These are phyloP conservation scores for Cladophialophora yegresii DNA, from an alignment of 2,329 filamentous ascomycete genomes.

Conservation along the genomic window DNA sequence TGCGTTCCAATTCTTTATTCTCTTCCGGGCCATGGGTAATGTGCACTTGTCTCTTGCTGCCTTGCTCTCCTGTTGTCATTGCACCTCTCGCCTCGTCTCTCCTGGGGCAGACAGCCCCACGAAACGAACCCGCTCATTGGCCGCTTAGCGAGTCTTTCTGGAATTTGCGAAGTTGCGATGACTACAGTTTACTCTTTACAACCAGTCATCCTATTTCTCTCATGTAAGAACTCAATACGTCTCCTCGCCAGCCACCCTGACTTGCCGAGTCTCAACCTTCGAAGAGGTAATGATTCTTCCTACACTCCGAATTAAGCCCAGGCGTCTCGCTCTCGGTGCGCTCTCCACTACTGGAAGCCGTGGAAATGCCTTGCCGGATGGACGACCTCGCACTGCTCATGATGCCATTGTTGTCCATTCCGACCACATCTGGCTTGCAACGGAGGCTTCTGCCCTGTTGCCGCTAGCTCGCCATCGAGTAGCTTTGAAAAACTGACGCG, in stretches of 20 bases:
- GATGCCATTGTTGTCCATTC: not conserved
- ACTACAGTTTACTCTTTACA: constrained; percentile 22
- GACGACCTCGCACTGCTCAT: not conserved
- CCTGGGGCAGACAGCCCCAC: constrained; percentile 3
- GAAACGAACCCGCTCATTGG: not conserved
- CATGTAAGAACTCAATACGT: constrained; percentile 19
- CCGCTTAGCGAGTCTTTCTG: constrained; percentile 1
- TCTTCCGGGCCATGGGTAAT: not conserved
- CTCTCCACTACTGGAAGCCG: not conserved
- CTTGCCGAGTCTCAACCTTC: constrained; percentile 1
- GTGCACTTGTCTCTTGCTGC: not conserved
- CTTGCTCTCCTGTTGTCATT: not conserved
- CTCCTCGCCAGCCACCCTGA: not conserved
- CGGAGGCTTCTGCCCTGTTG: not conserved
- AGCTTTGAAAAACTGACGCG: not conserved
- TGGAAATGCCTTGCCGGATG: not conserved
- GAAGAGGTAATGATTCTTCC: not conserved
- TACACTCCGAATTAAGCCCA: not conserved
- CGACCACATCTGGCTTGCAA: not conserved
- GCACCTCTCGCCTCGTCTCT: not conserved
- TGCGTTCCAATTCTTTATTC: not conserved
- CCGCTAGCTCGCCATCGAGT: not conserved
- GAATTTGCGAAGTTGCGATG: constrained; percentile 13
- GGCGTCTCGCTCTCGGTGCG: not conserved
- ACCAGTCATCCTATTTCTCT: constrained; percentile 32